Percentiles rank a stretch among this genome's conserved stretches.
Evolutionary conservation across 139 green algal genomes (phyloP).

Genomic region (Haematococcus lacustris): DNA sequence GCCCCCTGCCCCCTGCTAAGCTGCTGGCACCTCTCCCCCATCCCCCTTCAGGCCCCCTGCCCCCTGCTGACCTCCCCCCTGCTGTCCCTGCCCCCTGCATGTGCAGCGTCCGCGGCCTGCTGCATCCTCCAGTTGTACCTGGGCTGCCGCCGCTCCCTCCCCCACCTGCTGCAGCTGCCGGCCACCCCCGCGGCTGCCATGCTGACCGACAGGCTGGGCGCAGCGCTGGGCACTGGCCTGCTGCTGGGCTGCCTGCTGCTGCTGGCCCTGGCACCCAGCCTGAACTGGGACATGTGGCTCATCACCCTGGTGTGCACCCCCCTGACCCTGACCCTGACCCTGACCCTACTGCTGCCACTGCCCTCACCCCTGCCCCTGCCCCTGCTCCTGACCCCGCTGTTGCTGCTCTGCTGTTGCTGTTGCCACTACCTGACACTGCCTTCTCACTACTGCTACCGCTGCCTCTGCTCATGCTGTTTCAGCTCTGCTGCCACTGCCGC

Average conservation of each 20-base stretch:
- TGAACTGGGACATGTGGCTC: constrained; percentile 31
- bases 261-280: constrained; percentile 28
- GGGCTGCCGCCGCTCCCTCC: constrained; percentile 10
- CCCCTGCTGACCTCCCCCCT: too few relatives aligned
- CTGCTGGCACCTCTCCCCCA: too few relatives aligned
- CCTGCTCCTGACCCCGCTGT: too few relatives aligned
- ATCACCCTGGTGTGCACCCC: constrained; percentile 27
- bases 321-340: too few relatives aligned
- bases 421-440: neutral
- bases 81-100: too few relatives aligned
- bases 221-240: constrained; percentile 14
- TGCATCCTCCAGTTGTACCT: constrained; percentile 18
- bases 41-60: too few relatives aligned
- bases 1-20: too few relatives aligned
- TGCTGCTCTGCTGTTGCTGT: neutral
- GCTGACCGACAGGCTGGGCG: constrained; percentile 22
- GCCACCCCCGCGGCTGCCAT: constrained; percentile 11
- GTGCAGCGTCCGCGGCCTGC: constrained; percentile 15
- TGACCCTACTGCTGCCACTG: too few relatives aligned
- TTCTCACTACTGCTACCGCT: neutral
- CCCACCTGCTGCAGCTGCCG: constrained; percentile 17
- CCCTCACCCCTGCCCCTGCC: too few relatives aligned
- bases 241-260: constrained; percentile 28
- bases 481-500: neutral
- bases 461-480: neutral